These are phyloP conservation scores for Pseudoperonospora humuli DNA, from an alignment of 352 stramenopile genomes.

Conservation along the genomic window DNA sequence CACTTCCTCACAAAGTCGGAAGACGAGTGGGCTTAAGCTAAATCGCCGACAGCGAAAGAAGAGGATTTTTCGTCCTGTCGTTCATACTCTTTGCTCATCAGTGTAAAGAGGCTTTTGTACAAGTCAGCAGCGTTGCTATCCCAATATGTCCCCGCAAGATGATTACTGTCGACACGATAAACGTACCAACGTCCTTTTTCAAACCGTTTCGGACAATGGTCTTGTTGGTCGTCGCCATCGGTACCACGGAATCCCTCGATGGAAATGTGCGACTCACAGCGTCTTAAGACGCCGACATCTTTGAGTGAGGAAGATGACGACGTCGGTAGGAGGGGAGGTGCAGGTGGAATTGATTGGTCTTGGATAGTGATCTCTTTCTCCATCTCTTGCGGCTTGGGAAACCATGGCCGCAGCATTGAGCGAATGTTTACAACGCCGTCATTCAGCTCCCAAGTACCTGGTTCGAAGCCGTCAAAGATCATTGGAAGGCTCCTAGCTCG, in stretches of 20 bases:
- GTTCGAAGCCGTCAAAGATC: conserved; percentile 61
- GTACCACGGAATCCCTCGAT: conserved; percentile 51
- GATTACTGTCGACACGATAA: conserved; percentile 69
- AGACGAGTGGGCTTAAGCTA: too few relatives aligned
- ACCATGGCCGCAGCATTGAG: conserved; percentile 65
- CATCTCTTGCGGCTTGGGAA: conserved; percentile 44
- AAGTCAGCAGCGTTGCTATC: conserved; percentile 52
- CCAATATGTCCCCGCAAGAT: conserved; percentile 65
- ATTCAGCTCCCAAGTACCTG: conserved; percentile 58
- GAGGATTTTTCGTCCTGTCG: conserved; percentile 5
- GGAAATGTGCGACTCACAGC: conserved; percentile 63
- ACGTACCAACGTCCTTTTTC: conserved; percentile 70
- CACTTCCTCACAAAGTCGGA: too few relatives aligned
- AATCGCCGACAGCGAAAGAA: too few relatives aligned
- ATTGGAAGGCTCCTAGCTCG: conserved; percentile 37
- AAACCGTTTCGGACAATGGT: conserved; percentile 20
- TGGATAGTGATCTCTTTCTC: conserved; percentile 21
- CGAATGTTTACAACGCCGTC: conserved; percentile 67
- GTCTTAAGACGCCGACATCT: conserved; percentile 15
- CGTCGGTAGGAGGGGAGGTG: conserved; percentile 30
- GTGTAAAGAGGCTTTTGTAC: conserved; percentile 62
- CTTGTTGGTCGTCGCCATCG: conserved; percentile 26
- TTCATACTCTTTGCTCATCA: conserved; percentile 59
- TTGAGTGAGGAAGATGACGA: conserved; percentile 32
- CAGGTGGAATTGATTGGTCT: conserved; percentile 12